These are phyloP conservation scores for Fomitiporia mediterranea DNA, from an alignment of 1,284 basidiomycete genomes.

Conservation along the genomic window DNA sequence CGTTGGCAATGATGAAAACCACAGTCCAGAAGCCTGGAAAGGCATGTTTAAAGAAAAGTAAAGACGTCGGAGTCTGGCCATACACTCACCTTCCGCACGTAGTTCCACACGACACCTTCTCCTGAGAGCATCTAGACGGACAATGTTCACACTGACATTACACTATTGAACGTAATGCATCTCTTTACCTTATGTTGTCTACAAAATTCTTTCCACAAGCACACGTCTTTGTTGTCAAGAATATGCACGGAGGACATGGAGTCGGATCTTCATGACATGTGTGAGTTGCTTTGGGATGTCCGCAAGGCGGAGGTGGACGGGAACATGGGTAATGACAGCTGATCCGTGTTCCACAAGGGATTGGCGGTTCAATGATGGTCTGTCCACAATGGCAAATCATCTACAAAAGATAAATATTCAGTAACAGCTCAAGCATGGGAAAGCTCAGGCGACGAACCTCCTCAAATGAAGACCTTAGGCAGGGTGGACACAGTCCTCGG, in stretches of 20 bases:
- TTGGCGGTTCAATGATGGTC: slow-evolving; percentile 64
- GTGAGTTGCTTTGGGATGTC: slow-evolving; percentile 74
- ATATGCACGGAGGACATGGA: slow-evolving; percentile 80
- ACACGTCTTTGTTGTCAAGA: slow-evolving; percentile 73
- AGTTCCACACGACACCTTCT: slow-evolving; percentile 79
- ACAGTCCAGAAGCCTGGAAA: slow-evolving; percentile 58
- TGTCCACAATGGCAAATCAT: slow-evolving; percentile 77
- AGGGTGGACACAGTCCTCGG: slow-evolving; percentile 72
- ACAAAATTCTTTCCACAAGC: slow-evolving; percentile 84
- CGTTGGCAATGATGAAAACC: slow-evolving; percentile 84
- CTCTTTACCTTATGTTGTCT: slow-evolving; percentile 47
- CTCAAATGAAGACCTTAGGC: slow-evolving; percentile 83
- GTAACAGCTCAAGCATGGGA: slow-evolving; percentile 2
- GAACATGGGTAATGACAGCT: slow-evolving; percentile 76
- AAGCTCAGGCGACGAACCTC: slow-evolving; percentile 49
- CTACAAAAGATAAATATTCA: slow-evolving; percentile 32
- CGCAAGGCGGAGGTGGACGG: slow-evolving; percentile 68
- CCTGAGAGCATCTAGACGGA: slow-evolving; percentile 57
- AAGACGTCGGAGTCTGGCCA: not conserved
- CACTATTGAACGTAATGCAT: too few relatives aligned
- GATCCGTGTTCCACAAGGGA: slow-evolving; percentile 76
- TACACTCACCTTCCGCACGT: slow-evolving; percentile 65
- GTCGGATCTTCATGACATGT: slow-evolving; percentile 67
- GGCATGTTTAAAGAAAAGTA: slow-evolving; percentile 2
- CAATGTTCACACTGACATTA: not conserved